Base-by-base conservation (phyloP, 768 basidiomycete genomes). In the Xerocomellus dryophilus region DNA sequence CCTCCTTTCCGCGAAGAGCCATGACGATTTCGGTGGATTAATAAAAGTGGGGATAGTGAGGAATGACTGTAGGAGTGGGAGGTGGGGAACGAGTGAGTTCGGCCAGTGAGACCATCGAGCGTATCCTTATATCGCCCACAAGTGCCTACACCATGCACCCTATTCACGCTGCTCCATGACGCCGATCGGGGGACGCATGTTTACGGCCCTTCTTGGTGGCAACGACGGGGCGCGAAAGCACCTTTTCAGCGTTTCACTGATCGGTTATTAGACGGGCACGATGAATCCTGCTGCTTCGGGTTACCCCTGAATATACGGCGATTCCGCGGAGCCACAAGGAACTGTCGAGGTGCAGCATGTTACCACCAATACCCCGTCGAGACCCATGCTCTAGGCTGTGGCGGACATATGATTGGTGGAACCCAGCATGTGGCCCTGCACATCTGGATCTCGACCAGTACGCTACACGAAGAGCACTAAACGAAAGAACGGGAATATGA, bases 1-100 rank as follows among this genome's bases (percentile, higher is more conserved):
- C 62, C 21, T 72, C 69, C 50, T 64, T 70, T 47, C 60, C 62
- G 41, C 59, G 57, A 32, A 34, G 9, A 35, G 70, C 59, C 68
- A 71, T 71, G 50, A 38, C 34, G 57, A 40, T 49, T 18, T n/a
- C 9, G 7, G 23, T 17, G 5, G 43, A 43, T 36, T 15, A 35
- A 43, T 25, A 12, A 15, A 3, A 36, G 25, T 29, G 11, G 23
- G 20, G 43, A 23, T 5, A n/a, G 35, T 20, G 25, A 29, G 5
- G 36, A 41, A n/a, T 43, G 36, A 18, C 12, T 42, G 32, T 32
- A 34, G 20, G 35, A 10, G 27, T 18, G 47, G 7, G 47, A 18
- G 15, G 39, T 12, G 29, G 45, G 17, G n/a, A 18, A 23, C 17
- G 27, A 41, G 49, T 18, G 34, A 40, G 54, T 56, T 51, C 52